phyloP scores from a whole-genome alignment of 2,329 filamentous ascomycete genomes.

The Sporothrix brunneoviolacea region DNA sequence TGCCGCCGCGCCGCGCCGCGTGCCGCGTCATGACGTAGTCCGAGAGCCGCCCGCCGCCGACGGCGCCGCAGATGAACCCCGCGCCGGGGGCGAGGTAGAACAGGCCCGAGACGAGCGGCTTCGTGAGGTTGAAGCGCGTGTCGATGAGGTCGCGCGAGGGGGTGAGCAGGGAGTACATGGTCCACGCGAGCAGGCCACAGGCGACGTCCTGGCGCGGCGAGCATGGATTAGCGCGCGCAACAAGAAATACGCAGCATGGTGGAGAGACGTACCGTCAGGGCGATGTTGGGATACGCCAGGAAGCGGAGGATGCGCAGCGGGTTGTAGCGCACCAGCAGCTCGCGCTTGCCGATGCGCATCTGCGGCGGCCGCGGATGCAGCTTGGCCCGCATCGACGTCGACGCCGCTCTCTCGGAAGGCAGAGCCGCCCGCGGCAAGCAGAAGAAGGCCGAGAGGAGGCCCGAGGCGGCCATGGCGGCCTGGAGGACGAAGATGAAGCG shows the following conservation, averaged over 20 bases:
- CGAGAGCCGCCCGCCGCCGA: slow-evolving; percentile 65
- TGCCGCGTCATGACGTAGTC: slow-evolving; percentile 62
- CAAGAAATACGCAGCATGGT: too few relatives aligned
- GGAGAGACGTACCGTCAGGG: too few relatives aligned
- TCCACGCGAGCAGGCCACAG: slow-evolving; percentile 60
- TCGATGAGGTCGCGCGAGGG: slow-evolving; percentile 69
- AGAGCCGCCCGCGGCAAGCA: slow-evolving; percentile 17
- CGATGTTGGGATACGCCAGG: slow-evolving; percentile 5
- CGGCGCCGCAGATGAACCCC: slow-evolving; percentile 63
- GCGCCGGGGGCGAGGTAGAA: slow-evolving; percentile 69
- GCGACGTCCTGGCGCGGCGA: too few relatives aligned
- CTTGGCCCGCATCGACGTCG: background rate
- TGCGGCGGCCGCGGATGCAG: slow-evolving; percentile 9
- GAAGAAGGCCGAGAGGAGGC: slow-evolving; percentile 25
- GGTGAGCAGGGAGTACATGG: slow-evolving; percentile 53
- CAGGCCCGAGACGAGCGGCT: slow-evolving; percentile 60
- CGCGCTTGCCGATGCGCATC: slow-evolving; percentile 2
- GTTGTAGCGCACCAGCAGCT: slow-evolving; percentile 5
- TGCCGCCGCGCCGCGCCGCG: slow-evolving; percentile 50
- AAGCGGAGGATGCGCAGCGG: slow-evolving; percentile 8
- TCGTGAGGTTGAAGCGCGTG: slow-evolving; percentile 61
- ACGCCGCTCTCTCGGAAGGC: too few relatives aligned
- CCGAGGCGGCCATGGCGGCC: slow-evolving; percentile 24
- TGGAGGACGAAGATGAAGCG: slow-evolving; percentile 40
- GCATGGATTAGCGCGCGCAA: too few relatives aligned